Evolutionary conservation across 495 filamentous ascomycete genomes (phyloP), one percentile per base, ranked within the genome.

Genomic region (Pyrenula aspistea): DNA sequence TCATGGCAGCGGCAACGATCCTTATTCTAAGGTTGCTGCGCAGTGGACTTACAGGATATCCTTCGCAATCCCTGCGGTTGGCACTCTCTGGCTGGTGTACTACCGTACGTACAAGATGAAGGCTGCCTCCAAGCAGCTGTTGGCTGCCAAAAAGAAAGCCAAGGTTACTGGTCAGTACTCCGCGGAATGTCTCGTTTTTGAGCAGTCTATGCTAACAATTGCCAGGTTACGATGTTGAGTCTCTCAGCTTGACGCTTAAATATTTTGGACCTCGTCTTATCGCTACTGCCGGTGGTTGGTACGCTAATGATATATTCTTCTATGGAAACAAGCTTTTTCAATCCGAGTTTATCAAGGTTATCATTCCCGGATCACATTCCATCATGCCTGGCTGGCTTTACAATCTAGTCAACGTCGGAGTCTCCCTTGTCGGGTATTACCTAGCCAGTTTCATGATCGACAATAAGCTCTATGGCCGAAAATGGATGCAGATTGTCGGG

Each of bases 241-340:
- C 91, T 12, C 78, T 96, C 23, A 77, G 77, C 50, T 63, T 89
- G 57, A 88, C 87, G 19, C 81, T 88, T 74, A 77, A 73, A 24
- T 80, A 88, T 77, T 96, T 95, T 55, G 87, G 88, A 50, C 81
- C 83, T 51, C 88, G 91, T 53, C 70, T 95, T 24, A 65, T 96
- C n/a, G 91, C 89, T 19, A 95, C 91, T 24, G 81, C 88, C 24
- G 84, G 84, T 53, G 79, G 79, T 15, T 96, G 91, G 90, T 96
- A 87, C 67, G 83, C 81, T 73, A 96, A 95, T 67, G 91, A 95
- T 68, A 82, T 96, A 20, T 95, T 96, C 80, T 96, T 96, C 75
- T 96, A 96, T 71, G 91, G 90, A 61, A 96, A 95, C 85, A 95
- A 95, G 80, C 84, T 96, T 42, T 96, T 96, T 78, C 89, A 94